phyloP scores from a whole-genome alignment of 2,329 filamentous ascomycete species.

The Apiospora phragmitis region DNA sequence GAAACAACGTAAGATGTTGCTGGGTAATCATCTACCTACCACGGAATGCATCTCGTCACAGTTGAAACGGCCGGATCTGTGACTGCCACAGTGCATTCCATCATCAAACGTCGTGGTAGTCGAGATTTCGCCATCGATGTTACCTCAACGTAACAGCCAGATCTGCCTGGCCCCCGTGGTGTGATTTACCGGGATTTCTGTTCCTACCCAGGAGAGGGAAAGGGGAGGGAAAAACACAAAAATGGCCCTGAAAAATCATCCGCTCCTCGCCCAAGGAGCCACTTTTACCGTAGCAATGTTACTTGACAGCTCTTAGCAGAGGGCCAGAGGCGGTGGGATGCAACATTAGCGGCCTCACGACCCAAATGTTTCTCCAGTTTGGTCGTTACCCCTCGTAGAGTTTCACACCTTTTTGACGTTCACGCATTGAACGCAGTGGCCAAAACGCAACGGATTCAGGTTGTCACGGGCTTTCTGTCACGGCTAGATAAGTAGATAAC shows the following conservation, averaged over 20 bases:
- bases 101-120: background rate
- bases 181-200: background rate
- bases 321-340: background rate
- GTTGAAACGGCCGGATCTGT: slow-evolving; percentile 3
- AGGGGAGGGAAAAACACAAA: background rate
- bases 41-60: slow-evolving; percentile 1
- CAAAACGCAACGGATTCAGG: slow-evolving; percentile 3
- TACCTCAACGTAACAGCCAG: background rate
- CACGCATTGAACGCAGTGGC: background rate
- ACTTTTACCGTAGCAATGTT: slow-evolving; percentile 2
- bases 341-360: slow-evolving; percentile 1
- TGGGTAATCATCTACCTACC: background rate
- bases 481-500: slow-evolving; percentile 3
- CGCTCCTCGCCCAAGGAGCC: background rate
- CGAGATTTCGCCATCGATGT: slow-evolving; percentile 9
- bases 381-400: slow-evolving; percentile 5
- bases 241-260: background rate
- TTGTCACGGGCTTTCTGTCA: slow-evolving; percentile 5
- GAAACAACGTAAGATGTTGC: background rate
- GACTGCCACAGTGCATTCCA: slow-evolving; percentile 5
- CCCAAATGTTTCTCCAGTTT: slow-evolving; percentile 4
- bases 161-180: slow-evolving; percentile 6
- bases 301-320: slow-evolving; percentile 5
- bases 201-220: background rate
- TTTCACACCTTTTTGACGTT: background rate